Evolutionary conservation across 164 flowering plant species (phyloP).

Genomic region (Malania oleifera): DNA sequence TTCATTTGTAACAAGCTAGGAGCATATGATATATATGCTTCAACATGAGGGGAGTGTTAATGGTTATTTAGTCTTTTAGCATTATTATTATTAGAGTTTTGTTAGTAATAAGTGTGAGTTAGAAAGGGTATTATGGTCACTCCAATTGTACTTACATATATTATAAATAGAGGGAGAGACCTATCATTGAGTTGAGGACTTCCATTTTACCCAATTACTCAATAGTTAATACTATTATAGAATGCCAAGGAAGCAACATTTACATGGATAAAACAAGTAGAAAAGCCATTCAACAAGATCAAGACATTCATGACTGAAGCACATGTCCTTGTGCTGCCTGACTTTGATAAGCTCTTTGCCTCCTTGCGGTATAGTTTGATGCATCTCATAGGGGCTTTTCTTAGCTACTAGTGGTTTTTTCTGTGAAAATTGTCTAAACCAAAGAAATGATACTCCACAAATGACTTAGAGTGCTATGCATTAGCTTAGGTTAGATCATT

Average conservation of each 20-base stretch:
- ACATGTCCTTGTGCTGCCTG: background rate
- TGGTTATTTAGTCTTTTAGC: too few relatives aligned
- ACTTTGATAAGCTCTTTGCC: background rate
- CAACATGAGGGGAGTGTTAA: too few relatives aligned
- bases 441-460: background rate
- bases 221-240: background rate
- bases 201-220: too few relatives aligned
- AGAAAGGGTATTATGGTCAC: too few relatives aligned
- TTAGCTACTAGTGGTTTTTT: background rate
- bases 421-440: background rate
- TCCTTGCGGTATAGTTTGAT: background rate
- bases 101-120: too few relatives aligned
- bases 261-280: background rate
- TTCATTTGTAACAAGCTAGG: too few relatives aligned
- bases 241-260: background rate
- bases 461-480: background rate
- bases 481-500: background rate
- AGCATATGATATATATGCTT: too few relatives aligned
- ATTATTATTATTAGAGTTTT: too few relatives aligned
- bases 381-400: background rate
- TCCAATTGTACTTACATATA: too few relatives aligned
- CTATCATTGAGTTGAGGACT: too few relatives aligned
- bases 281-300: background rate
- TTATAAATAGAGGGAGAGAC: too few relatives aligned
- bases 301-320: background rate